phyloP scores from a whole-genome alignment of 2,329 filamentous ascomycete genomes.

The Penicillium concentricum region DNA sequence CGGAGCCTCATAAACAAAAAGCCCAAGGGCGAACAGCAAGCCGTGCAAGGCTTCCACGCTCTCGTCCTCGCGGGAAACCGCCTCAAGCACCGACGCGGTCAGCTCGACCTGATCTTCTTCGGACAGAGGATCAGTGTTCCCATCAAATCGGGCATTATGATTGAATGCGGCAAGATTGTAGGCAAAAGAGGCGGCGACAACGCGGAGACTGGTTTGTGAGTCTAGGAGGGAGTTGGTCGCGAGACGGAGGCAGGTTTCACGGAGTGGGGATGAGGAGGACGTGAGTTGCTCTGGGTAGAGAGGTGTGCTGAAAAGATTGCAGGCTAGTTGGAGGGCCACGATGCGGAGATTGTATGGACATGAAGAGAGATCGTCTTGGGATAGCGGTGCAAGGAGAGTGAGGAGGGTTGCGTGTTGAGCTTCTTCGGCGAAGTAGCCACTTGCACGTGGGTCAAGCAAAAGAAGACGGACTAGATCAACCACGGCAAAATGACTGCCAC shows the following conservation, averaged over 20 bases:
- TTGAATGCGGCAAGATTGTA: constrained; percentile 78
- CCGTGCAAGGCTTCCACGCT: constrained; percentile 71
- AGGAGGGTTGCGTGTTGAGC: constrained; percentile 61
- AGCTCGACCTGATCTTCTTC: constrained; percentile 77
- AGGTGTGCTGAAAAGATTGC: constrained; percentile 79
- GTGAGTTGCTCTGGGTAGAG: constrained; percentile 68
- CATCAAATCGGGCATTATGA: constrained; percentile 61
- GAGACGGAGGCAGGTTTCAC: constrained; percentile 63
- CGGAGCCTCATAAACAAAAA: constrained; percentile 69
- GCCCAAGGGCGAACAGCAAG: constrained; percentile 71
- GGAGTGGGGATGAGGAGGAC: constrained; percentile 48
- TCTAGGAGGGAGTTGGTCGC: constrained; percentile 79
- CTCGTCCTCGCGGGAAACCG: constrained; percentile 56
- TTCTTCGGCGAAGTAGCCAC: constrained; percentile 81
- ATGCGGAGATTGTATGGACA: constrained; percentile 81
- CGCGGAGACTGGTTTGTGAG: constrained; percentile 70
- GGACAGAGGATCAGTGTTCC: constrained; percentile 58
- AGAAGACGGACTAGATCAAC: constrained; percentile 82
- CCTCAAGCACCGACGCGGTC: constrained; percentile 76
- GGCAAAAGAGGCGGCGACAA: constrained; percentile 77
- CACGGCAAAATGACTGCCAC: constrained; percentile 71
- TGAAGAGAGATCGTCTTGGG: constrained; percentile 48
- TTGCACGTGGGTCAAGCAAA: constrained; percentile 73
- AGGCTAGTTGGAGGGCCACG: constrained; percentile 77
- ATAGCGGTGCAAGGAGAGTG: constrained; percentile 54